Percentiles rank a stretch among this genome's conserved stretches.
Evolutionary conservation across 805 yeast species (phyloP).

Genomic region (Pichia nanzhaoensis): DNA sequence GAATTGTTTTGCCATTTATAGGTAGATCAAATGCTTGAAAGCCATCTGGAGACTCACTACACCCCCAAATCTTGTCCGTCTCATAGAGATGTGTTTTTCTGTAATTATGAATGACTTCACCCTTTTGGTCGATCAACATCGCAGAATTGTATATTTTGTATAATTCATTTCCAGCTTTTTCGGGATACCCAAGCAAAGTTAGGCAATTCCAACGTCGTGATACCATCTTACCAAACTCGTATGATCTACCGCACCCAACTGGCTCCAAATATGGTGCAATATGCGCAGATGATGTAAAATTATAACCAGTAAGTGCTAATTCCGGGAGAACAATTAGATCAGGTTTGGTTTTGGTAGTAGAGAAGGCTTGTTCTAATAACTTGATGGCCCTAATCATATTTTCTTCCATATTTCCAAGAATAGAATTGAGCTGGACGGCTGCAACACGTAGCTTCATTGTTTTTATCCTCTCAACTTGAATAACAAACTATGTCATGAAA

Average conservation of each 20-base stretch:
- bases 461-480: too few species aligned
- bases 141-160: conserved; percentile 61
- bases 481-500: too few species aligned
- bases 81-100: conserved; percentile 71
- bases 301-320: conserved; percentile 78
- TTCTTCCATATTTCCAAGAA: conserved; percentile 49
- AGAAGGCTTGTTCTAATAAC: conserved; percentile 31
- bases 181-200: conserved; percentile 82
- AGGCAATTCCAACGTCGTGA: conserved; percentile 49
- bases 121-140: conserved; percentile 51
- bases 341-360: conserved; percentile 24
- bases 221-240: conserved; percentile 49
- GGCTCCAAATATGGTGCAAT: conserved; percentile 56
- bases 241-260: conserved; percentile 33
- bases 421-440: conserved; percentile 60
- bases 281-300: conserved; percentile 42
- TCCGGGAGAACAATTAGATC: conserved; percentile 82
- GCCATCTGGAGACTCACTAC: conserved; percentile 56
- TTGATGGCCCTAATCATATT: conserved; percentile 43
- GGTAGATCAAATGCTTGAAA: conserved; percentile 46
- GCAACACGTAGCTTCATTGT: conserved; percentile 51
- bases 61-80: conserved; percentile 79
- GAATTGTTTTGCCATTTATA: conserved; percentile 28
- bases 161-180: conserved; percentile 26
- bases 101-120: conserved; percentile 57